A percentile compares a stretch with the other conserved stretches of the same genome.
These are phyloP conservation scores for Aspergillus conjunctus DNA, from an alignment of 495 filamentous ascomycete genomes.

Conservation along the genomic window DNA sequence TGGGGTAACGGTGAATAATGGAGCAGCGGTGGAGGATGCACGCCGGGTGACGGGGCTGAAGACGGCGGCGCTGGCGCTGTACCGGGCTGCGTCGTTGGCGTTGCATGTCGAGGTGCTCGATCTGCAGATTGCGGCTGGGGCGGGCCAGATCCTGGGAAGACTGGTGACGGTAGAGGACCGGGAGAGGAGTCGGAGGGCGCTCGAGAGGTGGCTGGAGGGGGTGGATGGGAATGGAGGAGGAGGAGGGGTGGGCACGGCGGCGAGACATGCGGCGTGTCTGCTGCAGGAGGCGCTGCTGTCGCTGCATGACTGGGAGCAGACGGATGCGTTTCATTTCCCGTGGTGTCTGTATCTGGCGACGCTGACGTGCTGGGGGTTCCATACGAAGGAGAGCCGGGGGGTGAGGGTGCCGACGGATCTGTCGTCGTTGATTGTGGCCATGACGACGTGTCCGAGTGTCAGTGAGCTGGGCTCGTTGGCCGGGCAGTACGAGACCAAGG, in stretches of 20 bases:
- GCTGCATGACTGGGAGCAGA: constrained; percentile 52
- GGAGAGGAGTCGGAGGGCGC: constrained; percentile 43
- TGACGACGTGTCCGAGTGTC: constrained; percentile 37
- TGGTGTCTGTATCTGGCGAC: constrained; percentile 61
- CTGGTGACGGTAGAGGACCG: constrained; percentile 47
- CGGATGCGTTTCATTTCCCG: constrained; percentile 56
- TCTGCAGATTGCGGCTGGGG: constrained; percentile 58
- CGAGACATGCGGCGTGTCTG: constrained; percentile 49
- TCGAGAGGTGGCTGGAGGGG: constrained; percentile 44
- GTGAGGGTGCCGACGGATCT: constrained; percentile 29
- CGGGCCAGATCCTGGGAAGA: constrained; percentile 53
- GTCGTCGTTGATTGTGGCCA: constrained; percentile 38
- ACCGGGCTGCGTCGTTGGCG: constrained; percentile 53
- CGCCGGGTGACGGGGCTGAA: constrained; percentile 44
- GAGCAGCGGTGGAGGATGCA: constrained; percentile 12
- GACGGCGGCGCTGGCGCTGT: constrained; percentile 48
- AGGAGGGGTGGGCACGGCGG: constrained; percentile 28
- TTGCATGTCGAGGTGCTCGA: constrained; percentile 56
- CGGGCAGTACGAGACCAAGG: constrained; percentile 36
- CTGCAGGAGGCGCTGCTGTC: constrained; percentile 49
- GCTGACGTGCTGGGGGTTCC: constrained; percentile 54
- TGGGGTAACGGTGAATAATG: neutral
- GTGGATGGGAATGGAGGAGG: constrained; percentile 7
- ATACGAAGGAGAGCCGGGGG: constrained; percentile 30
- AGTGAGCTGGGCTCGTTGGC: constrained; percentile 31